These are phyloP conservation scores for Chloranthus sessilifolius DNA, from an alignment of 164 flowering plant genomes.

Conservation along the genomic window DNA sequence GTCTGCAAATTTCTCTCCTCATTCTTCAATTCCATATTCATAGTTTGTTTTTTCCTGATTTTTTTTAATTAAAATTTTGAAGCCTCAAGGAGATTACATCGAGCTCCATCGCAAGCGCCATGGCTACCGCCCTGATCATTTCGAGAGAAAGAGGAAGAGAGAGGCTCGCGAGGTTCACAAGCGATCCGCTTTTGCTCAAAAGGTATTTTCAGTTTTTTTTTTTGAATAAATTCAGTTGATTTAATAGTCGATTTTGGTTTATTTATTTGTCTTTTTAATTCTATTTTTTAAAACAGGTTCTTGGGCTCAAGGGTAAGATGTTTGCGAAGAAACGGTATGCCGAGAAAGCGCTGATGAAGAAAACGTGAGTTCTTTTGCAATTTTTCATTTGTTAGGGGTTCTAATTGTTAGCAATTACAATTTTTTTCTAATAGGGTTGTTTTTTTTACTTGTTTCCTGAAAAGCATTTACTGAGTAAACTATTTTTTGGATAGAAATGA, in stretches of 20 bases:
- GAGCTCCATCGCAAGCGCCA: conserved; percentile 79
- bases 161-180: conserved; percentile 93
- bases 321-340: conserved; percentile 80
- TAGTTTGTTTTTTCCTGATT: conserved; percentile 9
- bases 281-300: conserved; percentile 45
- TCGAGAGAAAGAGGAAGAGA: conserved; percentile 94
- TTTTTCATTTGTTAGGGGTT: background rate
- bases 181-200: conserved; percentile 68
- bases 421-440: no score
- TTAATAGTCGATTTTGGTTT: background rate
- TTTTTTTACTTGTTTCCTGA: no score
- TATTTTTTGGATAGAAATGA: no score
- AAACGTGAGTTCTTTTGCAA: conserved; percentile 58
- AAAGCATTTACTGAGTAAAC: no score
- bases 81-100: conserved; percentile 99
- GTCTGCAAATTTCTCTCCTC: background rate
- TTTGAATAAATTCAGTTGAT: background rate
- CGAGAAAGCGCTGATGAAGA: conserved; percentile 93
- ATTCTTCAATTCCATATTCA: background rate
- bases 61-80: conserved; percentile 9
- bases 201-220: conserved; percentile 26
- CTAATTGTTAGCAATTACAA: no score
- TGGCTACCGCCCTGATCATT: conserved; percentile 85
- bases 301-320: conserved; percentile 96
- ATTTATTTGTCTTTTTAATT: background rate